Conservation (phyloP, 2,329 filamentous ascomycete genomes). For the Didymella segeticola region DNA sequence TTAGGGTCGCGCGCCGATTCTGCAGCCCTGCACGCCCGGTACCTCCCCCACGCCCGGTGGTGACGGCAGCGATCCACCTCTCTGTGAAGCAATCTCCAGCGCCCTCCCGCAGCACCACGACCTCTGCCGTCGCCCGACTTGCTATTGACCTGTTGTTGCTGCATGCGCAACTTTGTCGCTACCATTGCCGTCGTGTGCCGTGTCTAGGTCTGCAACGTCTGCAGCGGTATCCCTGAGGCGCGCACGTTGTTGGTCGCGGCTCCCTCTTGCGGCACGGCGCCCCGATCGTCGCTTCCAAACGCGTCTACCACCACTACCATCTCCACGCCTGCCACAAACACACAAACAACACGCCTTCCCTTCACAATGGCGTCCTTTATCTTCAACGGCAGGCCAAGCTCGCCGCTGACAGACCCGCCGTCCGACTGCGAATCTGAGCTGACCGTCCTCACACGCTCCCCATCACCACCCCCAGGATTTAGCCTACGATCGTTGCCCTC, state of each 20-base stretch:
- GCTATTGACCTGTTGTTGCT: neutral
- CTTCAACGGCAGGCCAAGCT: conserved; percentile 40
- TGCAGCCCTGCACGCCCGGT: conserved; percentile 26
- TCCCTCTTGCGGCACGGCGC: conserved; percentile 16
- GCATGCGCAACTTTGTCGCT: conserved; percentile 7
- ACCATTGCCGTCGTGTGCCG: neutral
- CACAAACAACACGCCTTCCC: conserved; percentile 11
- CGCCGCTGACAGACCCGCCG: conserved; percentile 50
- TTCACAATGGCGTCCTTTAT: conserved; percentile 39
- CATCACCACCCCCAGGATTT: conserved; percentile 41
- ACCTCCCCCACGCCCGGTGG: conserved; percentile 19
- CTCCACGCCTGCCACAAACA: conserved; percentile 13
- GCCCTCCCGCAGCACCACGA: conserved; percentile 1
- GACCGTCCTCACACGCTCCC: conserved; percentile 37
- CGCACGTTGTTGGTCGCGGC: conserved; percentile 16
- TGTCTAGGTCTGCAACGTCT: conserved; percentile 6
- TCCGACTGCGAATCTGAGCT: conserved; percentile 45
- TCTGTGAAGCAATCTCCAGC: neutral
- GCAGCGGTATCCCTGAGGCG: conserved; percentile 15
- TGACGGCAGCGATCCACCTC: conserved; percentile 29
- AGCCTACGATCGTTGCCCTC: conserved; percentile 46
- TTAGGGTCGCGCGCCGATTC: conserved; percentile 23
- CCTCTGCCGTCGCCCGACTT: neutral
- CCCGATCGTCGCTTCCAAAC: conserved; percentile 23
- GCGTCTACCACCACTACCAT: conserved; percentile 9